Conservation (phyloP, 257 asterid genomes). For the Solanum peruvianum region DNA sequence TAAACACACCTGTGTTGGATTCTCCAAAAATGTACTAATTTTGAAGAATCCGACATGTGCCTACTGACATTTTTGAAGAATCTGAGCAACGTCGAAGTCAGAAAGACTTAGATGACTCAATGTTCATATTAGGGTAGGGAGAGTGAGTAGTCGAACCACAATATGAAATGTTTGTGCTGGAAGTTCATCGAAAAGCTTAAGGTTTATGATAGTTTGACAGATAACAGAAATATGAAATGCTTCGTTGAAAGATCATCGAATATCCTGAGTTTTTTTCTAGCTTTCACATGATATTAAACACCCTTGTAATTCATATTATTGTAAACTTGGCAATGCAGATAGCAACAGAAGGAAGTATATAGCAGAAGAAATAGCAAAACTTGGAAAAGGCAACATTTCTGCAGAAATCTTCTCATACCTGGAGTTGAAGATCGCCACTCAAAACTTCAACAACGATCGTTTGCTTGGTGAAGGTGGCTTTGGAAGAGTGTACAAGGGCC, state of each 20-base stretch:
- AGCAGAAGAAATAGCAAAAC: slow-evolving; percentile 49
- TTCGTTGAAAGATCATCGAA: not conserved
- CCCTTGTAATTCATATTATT: not conserved
- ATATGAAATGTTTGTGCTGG: not conserved
- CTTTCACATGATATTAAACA: not conserved
- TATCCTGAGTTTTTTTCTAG: not conserved
- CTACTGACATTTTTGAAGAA: not conserved
- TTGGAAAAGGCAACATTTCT: slow-evolving; percentile 44
- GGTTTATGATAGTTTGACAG: not conserved
- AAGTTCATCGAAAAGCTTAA: not conserved
- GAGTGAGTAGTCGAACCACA: not conserved
- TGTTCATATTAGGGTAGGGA: no score
- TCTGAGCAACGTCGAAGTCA: not conserved
- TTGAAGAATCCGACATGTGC: not conserved
- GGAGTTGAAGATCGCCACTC: slow-evolving; percentile 31
- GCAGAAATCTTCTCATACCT: slow-evolving; percentile 30
- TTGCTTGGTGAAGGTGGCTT: slow-evolving; percentile 65
- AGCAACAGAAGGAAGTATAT: slow-evolving; percentile 42
- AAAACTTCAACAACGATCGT: slow-evolving; percentile 19
- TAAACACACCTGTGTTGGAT: not conserved
- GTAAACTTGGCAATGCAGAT: slow-evolving; percentile 21
- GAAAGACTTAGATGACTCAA: not conserved
- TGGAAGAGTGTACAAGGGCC: slow-evolving; percentile 56
- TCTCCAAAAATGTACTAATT: not conserved
- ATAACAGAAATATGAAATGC: not conserved